These are phyloP conservation scores for Neopestalotiopsis clavispora DNA, from an alignment of 2,329 filamentous ascomycete species.

Conservation along the genomic window DNA sequence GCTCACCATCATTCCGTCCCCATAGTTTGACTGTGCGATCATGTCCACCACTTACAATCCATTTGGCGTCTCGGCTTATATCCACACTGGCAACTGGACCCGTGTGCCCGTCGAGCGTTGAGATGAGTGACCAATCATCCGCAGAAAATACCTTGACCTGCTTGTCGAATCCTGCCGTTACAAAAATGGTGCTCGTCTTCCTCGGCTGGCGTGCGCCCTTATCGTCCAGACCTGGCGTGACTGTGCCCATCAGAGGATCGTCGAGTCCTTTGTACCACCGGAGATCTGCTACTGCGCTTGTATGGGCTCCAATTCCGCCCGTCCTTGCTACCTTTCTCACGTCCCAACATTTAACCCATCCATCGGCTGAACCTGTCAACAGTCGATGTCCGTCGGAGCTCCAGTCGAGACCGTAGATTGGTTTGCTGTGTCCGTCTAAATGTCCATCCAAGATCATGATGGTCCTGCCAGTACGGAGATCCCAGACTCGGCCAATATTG, in stretches of 20 bases:
- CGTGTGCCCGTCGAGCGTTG: slow-evolving; percentile 87
- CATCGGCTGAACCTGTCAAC: slow-evolving; percentile 89
- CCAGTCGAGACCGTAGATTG: slow-evolving; percentile 95
- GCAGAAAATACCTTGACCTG: slow-evolving; percentile 95
- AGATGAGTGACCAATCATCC: slow-evolving; percentile 92
- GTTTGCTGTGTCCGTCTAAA: slow-evolving; percentile 80
- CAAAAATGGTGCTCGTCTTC: slow-evolving; percentile 89
- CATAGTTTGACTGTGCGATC: slow-evolving; percentile 96
- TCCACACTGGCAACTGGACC: slow-evolving; percentile 92
- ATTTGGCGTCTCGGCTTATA: slow-evolving; percentile 81
- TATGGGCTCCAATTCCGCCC: slow-evolving; percentile 88
- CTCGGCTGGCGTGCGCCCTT: slow-evolving; percentile 74
- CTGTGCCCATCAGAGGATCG: slow-evolving; percentile 66
- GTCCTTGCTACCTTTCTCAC: slow-evolving; percentile 84
- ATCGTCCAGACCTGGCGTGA: slow-evolving; percentile 63
- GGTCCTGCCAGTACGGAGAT: slow-evolving; percentile 87
- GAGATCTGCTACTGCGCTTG: slow-evolving; percentile 88
- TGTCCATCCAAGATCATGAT: slow-evolving; percentile 95
- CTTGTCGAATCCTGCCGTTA: slow-evolving; percentile 90
- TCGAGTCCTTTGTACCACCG: slow-evolving; percentile 92
- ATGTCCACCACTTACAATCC: slow-evolving; percentile 94
- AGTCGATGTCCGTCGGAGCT: slow-evolving; percentile 88
- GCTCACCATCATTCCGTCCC: slow-evolving; percentile 79
- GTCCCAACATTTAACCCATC: slow-evolving; percentile 98
- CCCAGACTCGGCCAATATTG: slow-evolving; percentile 95